These are phyloP conservation scores for Gyromitra esculenta DNA, from an alignment of 2,329 filamentous ascomycete genomes.

Conservation along the genomic window DNA sequence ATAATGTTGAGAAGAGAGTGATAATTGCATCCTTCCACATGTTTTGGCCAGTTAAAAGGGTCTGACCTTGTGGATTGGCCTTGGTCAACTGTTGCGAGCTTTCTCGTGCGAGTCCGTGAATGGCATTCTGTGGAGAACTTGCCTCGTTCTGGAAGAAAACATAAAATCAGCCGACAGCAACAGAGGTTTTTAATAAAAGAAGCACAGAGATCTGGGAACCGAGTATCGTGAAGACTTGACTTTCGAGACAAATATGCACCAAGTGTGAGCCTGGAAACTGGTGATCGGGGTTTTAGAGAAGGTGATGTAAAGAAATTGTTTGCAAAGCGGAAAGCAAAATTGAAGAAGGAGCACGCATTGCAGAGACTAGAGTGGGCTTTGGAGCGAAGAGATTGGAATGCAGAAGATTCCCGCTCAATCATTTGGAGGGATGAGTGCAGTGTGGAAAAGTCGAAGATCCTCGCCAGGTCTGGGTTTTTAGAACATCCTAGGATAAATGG, in stretches of 20 bases:
- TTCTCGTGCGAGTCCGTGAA: neutral
- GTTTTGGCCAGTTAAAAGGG: neutral
- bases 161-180: neutral
- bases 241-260: conserved; percentile 16
- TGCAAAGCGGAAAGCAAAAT: neutral
- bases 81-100: conserved; percentile 1
- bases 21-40: neutral
- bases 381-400: neutral
- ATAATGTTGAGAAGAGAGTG: neutral
- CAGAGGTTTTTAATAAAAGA: neutral
- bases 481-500: no score
- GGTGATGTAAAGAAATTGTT: conserved; percentile 6
- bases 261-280: neutral
- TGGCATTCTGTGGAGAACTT: neutral
- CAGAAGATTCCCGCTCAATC: neutral
- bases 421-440: neutral
- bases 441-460: neutral
- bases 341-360: neutral
- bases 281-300: neutral
- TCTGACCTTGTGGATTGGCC: neutral
- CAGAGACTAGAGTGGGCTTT: conserved; percentile 6
- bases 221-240: neutral
- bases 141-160: neutral
- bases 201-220: neutral
- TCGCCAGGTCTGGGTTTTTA: no score